A percentile compares a stretch with the other conserved stretches of the same genome.
These are phyloP conservation scores for Teunomyces funiuensis DNA, from an alignment of 805 yeast genomes.

Conservation along the genomic window DNA sequence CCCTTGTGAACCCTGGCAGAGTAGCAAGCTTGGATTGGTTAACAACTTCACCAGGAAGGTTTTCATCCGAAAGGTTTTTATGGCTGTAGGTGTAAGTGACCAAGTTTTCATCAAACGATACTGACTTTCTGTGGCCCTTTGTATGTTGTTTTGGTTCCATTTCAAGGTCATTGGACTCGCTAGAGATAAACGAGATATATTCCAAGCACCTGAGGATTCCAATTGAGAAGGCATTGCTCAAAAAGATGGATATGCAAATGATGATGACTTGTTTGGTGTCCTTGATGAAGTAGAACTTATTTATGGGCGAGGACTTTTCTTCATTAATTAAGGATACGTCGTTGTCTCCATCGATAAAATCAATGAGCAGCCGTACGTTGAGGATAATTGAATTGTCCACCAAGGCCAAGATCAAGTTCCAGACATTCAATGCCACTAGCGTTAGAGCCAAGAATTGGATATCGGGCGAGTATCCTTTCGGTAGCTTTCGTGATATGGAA, in stretches of 20 bases:
- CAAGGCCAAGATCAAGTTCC: conserved; percentile 6
- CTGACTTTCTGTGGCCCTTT: conserved; percentile 15
- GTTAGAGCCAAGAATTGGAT: conserved; percentile 1
- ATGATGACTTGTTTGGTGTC: conserved; percentile 12
- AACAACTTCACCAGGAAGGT: neutral
- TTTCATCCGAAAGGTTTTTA: conserved; percentile 3
- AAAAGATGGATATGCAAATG: conserved; percentile 12
- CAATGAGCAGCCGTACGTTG: conserved; percentile 2
- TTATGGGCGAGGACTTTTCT: conserved; percentile 6
- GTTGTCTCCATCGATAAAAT: neutral
- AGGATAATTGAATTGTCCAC: conserved; percentile 2
- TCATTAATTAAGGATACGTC: conserved; percentile 5
- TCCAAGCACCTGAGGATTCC: conserved; percentile 17
- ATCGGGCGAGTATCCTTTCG: conserved; percentile 10
- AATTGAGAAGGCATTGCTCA: conserved; percentile 11
- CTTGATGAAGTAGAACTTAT: conserved; percentile 11
- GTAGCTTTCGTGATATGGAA: conserved; percentile 5
- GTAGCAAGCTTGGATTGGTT: conserved; percentile 2
- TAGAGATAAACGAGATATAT: conserved; percentile 14
- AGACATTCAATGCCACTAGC: conserved; percentile 4
- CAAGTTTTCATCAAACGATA: conserved; percentile 17
- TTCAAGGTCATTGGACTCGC: conserved; percentile 8
- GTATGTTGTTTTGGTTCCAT: conserved; percentile 1
- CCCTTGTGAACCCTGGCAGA: conserved; percentile 2
- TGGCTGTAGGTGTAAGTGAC: conserved; percentile 14